These are phyloP conservation scores for Sugiyamaella valdiviana DNA, from an alignment of 805 yeast genomes.

Conservation along the genomic window DNA sequence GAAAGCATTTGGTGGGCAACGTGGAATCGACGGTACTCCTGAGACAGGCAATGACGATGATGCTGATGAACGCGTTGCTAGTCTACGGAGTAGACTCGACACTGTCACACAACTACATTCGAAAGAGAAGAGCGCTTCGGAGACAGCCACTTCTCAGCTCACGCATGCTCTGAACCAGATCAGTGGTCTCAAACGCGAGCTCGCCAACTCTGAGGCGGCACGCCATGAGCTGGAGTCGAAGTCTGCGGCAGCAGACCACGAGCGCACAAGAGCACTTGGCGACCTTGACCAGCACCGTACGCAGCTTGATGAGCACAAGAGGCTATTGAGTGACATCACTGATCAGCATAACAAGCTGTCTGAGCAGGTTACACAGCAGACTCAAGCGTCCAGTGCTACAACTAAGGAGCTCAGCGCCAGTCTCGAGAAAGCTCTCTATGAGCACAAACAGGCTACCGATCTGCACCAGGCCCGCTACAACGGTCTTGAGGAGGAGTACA, in stretches of 20 bases:
- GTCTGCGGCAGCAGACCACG: constrained; percentile 12
- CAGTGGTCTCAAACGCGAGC: constrained; percentile 18
- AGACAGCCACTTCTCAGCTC: constrained; percentile 24
- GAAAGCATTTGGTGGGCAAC: constrained; percentile 8
- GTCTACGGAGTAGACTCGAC: constrained; percentile 7
- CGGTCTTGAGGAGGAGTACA: constrained; percentile 59
- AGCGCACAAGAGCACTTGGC: constrained; percentile 25
- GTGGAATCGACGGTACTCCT: constrained; percentile 2
- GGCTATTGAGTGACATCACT: constrained; percentile 23
- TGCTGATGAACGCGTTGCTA: constrained; percentile 6
- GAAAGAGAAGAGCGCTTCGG: constrained; percentile 27
- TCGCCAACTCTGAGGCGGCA: constrained; percentile 13
- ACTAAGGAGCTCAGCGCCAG: constrained; percentile 15
- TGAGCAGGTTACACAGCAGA: neutral
- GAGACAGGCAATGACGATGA: constrained; percentile 9
- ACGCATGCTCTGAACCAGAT: constrained; percentile 16
- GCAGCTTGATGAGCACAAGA: constrained; percentile 14
- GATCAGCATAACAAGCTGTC: constrained; percentile 10
- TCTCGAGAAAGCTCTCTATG: constrained; percentile 32
- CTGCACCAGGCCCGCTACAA: constrained; percentile 29
- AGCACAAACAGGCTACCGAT: constrained; percentile 28
- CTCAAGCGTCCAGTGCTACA: constrained; percentile 7
- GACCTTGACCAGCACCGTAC: neutral
- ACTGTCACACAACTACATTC: constrained; percentile 17
- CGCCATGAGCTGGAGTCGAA: constrained; percentile 10